Percentiles rank a stretch among this genome's conserved stretches.
These are phyloP conservation scores for Pouteria campechiana DNA, from an alignment of 179 eudicot species.

Conservation along the genomic window DNA sequence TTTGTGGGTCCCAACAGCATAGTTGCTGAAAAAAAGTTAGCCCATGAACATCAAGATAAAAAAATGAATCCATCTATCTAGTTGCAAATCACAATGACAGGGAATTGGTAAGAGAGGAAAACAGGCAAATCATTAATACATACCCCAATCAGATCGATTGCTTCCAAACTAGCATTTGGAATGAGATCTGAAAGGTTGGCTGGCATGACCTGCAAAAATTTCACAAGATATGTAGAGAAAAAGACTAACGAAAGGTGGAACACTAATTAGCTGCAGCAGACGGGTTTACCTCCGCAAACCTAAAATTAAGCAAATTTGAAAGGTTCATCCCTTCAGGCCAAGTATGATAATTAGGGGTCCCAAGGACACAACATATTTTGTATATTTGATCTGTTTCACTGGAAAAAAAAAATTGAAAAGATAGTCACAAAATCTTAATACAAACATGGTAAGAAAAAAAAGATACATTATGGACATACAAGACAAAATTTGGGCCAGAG, in stretches of 20 bases:
- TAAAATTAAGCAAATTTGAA: conserved; percentile 39
- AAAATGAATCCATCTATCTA: not conserved
- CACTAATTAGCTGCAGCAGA: not conserved
- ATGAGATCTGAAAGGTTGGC: conserved; percentile 59
- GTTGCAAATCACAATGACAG: not conserved
- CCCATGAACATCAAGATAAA: conserved; percentile 2
- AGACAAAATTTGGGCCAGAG: not conserved
- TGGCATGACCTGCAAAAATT: conserved; percentile 39
- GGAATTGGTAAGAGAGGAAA: not conserved
- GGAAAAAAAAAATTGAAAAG: conserved; percentile 12
- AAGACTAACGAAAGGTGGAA: not conserved
- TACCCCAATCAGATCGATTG: conserved; percentile 78
- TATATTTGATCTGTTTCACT: conserved; percentile 87
- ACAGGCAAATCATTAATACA: conserved; percentile 7
- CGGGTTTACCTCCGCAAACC: conserved; percentile 51
- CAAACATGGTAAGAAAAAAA: no score
- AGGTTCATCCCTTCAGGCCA: conserved; percentile 62
- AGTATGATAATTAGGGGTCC: conserved; percentile 57
- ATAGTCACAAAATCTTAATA: no score
- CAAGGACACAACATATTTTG: conserved; percentile 93
- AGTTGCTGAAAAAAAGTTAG: conserved; percentile 40
- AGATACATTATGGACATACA: no score
- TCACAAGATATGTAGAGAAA: not conserved
- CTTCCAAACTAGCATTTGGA: conserved; percentile 80
- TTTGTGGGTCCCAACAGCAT: conserved; percentile 84